A percentile compares a stretch with the other conserved stretches of the same genome.
Evolutionary conservation across 768 basidiomycete species (phyloP).

Genomic region (Paxillus involutus): DNA sequence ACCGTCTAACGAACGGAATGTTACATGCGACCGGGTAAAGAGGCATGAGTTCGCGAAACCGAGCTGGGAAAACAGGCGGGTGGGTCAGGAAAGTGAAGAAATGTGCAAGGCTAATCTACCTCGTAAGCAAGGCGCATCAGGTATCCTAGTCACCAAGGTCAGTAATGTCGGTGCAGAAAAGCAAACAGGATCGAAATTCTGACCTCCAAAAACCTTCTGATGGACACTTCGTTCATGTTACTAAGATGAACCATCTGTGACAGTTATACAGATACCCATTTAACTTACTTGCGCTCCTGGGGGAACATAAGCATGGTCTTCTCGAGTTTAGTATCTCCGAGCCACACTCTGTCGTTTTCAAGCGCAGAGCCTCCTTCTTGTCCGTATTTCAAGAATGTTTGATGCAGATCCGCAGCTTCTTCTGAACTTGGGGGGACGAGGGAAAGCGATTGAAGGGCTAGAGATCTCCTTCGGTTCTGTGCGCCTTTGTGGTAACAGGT

Average conservation of each 20-base stretch:
- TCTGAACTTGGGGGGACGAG: conserved; percentile 71
- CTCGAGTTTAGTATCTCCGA: conserved; percentile 72
- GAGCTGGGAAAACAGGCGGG: conserved; percentile 41
- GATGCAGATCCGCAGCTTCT: conserved; percentile 70
- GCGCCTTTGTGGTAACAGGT: conserved; percentile 42
- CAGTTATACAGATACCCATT: neutral
- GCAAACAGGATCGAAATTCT: neutral
- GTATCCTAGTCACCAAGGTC: conserved; percentile 34
- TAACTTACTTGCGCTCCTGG: conserved; percentile 74
- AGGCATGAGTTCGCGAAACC: conserved; percentile 71
- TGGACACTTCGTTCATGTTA: conserved; percentile 52
- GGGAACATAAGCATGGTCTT: conserved; percentile 80
- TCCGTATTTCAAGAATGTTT: conserved; percentile 63
- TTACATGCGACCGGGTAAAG: conserved; percentile 64
- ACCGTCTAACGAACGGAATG: conserved; percentile 76
- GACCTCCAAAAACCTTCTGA: conserved; percentile 81
- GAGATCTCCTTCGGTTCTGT: conserved; percentile 55
- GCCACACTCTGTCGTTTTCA: conserved; percentile 57
- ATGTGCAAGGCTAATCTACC: conserved; percentile 32
- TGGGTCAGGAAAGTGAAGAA: neutral
- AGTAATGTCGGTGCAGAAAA: neutral
- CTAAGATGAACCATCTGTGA: neutral
- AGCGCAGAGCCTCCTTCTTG: conserved; percentile 33
- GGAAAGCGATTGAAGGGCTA: conserved; percentile 58
- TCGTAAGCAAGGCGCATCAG: conserved; percentile 73